These are phyloP conservation scores for Dioscorea cayenensis DNA, from an alignment of 116 monocot species.

Conservation along the genomic window DNA sequence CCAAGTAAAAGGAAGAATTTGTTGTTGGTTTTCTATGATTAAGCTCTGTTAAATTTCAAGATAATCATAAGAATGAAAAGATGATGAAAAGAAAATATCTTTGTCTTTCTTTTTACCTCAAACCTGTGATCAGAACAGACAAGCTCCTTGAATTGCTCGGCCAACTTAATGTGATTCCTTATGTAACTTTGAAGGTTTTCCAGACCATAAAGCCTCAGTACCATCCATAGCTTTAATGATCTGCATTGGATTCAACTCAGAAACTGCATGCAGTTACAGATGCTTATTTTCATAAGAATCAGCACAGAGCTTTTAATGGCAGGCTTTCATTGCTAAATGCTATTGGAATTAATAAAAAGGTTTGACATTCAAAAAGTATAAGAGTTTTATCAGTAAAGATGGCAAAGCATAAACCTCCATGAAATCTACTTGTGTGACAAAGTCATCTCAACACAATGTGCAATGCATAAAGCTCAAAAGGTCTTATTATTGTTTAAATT, in stretches of 20 bases:
- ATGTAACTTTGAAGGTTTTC: conserved; percentile 64
- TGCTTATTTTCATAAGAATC: no score
- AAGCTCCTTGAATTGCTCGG: conserved; percentile 50
- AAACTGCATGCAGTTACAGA: neutral
- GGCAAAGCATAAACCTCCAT: neutral
- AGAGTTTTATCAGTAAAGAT: neutral
- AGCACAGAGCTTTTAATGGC: no score
- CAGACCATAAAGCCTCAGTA: conserved; percentile 71
- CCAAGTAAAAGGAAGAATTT: no score
- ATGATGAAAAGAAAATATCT: no score
- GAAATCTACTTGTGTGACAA: neutral
- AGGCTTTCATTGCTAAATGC: neutral
- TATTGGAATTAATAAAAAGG: neutral
- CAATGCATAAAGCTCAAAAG: neutral
- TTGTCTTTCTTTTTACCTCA: conserved; percentile 44
- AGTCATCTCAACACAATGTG: neutral
- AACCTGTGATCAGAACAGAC: conserved; percentile 66
- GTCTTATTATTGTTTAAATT: neutral
- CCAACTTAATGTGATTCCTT: conserved; percentile 71
- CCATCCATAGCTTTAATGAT: conserved; percentile 92
- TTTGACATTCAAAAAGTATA: neutral
- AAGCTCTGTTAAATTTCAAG: no score
- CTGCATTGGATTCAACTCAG: conserved; percentile 24
- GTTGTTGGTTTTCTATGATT: no score
- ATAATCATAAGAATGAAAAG: no score